These are phyloP conservation scores for Colletotrichum cereale DNA, from an alignment of 2,329 filamentous ascomycete species.

Conservation along the genomic window DNA sequence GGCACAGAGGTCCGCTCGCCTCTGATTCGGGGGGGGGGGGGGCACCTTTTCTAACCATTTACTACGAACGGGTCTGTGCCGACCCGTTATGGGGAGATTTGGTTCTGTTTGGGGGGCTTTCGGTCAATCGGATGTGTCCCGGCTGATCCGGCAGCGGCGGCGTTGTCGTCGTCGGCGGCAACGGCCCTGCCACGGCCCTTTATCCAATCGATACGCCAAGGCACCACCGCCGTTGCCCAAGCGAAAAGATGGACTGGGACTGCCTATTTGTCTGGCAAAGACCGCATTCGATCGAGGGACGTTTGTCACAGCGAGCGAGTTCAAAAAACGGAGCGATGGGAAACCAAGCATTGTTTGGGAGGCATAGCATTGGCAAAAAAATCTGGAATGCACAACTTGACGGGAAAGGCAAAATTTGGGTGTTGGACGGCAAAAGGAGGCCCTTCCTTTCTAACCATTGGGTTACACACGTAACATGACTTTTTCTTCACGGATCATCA, in stretches of 20 bases:
- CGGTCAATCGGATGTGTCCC: slow-evolving; percentile 27
- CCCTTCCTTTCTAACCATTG: no score
- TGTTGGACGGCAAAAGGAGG: background rate
- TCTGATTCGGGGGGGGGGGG: no score
- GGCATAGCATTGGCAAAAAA: slow-evolving; percentile 5
- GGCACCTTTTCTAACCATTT: background rate
- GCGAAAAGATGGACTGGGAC: background rate
- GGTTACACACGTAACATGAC: background rate
- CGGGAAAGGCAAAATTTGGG: background rate
- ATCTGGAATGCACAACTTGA: background rate
- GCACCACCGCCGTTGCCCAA: background rate
- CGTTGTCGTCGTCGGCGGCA: no score
- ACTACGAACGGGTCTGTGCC: background rate
- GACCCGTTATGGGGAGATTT: slow-evolving; percentile 10
- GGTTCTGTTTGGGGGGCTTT: slow-evolving; percentile 4
- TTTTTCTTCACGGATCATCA: background rate
- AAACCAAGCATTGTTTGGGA: background rate
- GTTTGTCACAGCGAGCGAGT: background rate
- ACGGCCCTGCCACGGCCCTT: background rate
- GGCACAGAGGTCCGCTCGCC: background rate
- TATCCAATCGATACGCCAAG: background rate
- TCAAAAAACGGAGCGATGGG: background rate
- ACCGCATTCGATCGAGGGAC: background rate
- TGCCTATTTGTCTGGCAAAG: background rate
- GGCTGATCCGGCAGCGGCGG: background rate